These are phyloP conservation scores for Xerocomus nothofagi DNA, from an alignment of 1,284 basidiomycete genomes.

Conservation along the genomic window DNA sequence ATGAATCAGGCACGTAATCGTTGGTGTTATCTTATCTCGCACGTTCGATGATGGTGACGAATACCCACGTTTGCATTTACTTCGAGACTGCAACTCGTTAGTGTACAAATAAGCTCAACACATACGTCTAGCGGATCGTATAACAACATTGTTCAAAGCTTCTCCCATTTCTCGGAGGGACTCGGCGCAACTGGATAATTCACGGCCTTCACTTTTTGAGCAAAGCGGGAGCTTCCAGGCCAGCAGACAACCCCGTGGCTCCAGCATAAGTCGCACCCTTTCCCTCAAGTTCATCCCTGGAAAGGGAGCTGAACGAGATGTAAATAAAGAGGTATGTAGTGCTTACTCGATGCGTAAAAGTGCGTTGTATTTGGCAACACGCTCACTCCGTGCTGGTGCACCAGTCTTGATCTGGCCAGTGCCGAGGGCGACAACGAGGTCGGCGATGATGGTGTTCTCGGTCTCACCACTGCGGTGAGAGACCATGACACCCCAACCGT, in stretches of 20 bases:
- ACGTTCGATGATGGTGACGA: slow-evolving; percentile 7
- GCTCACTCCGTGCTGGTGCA: slow-evolving; percentile 91
- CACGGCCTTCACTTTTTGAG: slow-evolving; percentile 56
- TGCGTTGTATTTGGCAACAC: slow-evolving; percentile 92
- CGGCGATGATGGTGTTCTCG: slow-evolving; percentile 95
- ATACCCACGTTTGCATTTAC: slow-evolving; percentile 21
- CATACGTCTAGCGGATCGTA: slow-evolving; percentile 31
- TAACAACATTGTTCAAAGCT: slow-evolving; percentile 17
- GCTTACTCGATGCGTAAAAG: slow-evolving; percentile 88
- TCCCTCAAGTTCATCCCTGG: slow-evolving; percentile 74
- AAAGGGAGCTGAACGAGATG: slow-evolving; percentile 18
- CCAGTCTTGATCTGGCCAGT: slow-evolving; percentile 98
- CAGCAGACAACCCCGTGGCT: slow-evolving; percentile 77
- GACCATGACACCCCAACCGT: slow-evolving; percentile 99
- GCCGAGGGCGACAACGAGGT: slow-evolving; percentile 93
- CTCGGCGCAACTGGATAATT: background rate
- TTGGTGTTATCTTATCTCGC: slow-evolving; percentile 25
- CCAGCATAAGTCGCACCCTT: slow-evolving; percentile 73
- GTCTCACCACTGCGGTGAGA: slow-evolving; percentile 99
- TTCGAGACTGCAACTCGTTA: slow-evolving; percentile 21
- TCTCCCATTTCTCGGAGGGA: slow-evolving; percentile 1
- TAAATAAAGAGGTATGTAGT: background rate
- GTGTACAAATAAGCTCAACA: slow-evolving; percentile 28
- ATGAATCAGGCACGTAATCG: slow-evolving; percentile 24
- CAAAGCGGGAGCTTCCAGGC: slow-evolving; percentile 70